Evolutionary conservation across 345 rosid genomes (phyloP).

Genomic region (Salix dunnii): DNA sequence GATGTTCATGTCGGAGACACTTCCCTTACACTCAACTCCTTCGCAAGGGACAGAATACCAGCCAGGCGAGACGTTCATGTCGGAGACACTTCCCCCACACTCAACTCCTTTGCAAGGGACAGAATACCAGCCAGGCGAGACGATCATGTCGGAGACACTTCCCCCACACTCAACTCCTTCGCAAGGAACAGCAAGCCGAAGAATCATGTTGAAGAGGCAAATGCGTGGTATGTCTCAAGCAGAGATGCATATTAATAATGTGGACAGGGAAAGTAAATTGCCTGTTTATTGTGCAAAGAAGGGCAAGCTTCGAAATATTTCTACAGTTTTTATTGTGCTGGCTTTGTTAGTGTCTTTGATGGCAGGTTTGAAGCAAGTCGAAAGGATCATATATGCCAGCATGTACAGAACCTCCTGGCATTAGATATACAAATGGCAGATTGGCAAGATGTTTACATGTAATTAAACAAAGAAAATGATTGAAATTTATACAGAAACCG

Average conservation of each 20-base stretch:
- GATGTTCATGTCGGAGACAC: no score
- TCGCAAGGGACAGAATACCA: slow-evolving; percentile 23
- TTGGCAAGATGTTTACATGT: neutral
- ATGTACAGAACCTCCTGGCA: slow-evolving; percentile 13
- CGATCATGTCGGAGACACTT: no score
- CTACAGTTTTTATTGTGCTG: slow-evolving; percentile 8
- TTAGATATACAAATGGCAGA: neutral
- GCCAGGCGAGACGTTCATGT: no score
- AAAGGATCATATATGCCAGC: neutral
- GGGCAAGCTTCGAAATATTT: neutral
- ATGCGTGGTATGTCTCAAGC: neutral
- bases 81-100: no score
- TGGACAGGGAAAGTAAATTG: neutral
- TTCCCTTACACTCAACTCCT: no score
- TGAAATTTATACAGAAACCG: neutral
- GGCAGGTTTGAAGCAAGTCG: slow-evolving; percentile 17
- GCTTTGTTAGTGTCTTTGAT: slow-evolving; percentile 13
- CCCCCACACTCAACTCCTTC: no score
- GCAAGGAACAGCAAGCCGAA: slow-evolving; percentile 28
- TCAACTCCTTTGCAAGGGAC: slow-evolving; percentile 16
- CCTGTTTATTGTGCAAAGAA: neutral
- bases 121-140: neutral
- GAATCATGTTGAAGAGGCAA: slow-evolving; percentile 24
- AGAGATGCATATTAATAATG: neutral
- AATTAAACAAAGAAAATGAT: neutral